Percentiles rank a stretch among this genome's conserved stretches.
These are phyloP conservation scores for Cyathus striatus DNA, from an alignment of 768 basidiomycete genomes.

Conservation along the genomic window DNA sequence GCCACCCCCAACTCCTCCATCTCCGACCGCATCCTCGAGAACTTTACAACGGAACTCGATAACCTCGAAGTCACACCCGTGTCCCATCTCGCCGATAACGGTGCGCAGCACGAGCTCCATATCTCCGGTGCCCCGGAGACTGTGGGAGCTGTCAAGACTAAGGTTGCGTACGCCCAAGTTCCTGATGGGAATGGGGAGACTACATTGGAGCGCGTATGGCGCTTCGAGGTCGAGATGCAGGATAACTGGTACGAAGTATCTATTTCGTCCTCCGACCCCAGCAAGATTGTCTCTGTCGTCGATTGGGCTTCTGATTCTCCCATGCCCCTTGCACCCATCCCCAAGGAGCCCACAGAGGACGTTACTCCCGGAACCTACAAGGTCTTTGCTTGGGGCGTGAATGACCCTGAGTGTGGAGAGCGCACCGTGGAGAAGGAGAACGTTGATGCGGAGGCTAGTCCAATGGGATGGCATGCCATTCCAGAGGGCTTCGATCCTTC, in stretches of 20 bases:
- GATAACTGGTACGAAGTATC: conserved; percentile 96
- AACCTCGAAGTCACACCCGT: conserved; percentile 39
- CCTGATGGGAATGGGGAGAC: conserved; percentile 49
- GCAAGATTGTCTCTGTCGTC: conserved; percentile 81
- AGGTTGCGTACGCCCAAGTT: conserved; percentile 77
- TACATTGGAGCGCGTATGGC: conserved; percentile 74
- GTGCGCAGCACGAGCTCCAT: conserved; percentile 33
- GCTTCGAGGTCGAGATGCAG: conserved; percentile 90
- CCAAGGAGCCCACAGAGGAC: conserved; percentile 21
- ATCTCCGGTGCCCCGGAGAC: conserved; percentile 68
- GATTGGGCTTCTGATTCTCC: conserved; percentile 91
- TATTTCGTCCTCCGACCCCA: conserved; percentile 68
- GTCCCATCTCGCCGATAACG: conserved; percentile 42
- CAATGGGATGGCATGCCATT: conserved; percentile 88
- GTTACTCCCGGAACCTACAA: conserved; percentile 54
- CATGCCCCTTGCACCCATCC: conserved; percentile 41
- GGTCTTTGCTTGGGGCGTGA: conserved; percentile 77
- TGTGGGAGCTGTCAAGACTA: conserved; percentile 75
- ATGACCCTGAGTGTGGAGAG: conserved; percentile 76
- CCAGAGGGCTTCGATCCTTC: conserved; percentile 69
- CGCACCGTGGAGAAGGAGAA: conserved; percentile 56
- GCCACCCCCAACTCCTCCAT: conserved; percentile 54
- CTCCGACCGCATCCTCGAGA: conserved; percentile 40
- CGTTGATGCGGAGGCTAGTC: conserved; percentile 75
- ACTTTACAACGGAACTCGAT: conserved; percentile 45